These are phyloP conservation scores for Raddia guianensis DNA, from an alignment of 176 grass and related monocot species.

Conservation along the genomic window DNA sequence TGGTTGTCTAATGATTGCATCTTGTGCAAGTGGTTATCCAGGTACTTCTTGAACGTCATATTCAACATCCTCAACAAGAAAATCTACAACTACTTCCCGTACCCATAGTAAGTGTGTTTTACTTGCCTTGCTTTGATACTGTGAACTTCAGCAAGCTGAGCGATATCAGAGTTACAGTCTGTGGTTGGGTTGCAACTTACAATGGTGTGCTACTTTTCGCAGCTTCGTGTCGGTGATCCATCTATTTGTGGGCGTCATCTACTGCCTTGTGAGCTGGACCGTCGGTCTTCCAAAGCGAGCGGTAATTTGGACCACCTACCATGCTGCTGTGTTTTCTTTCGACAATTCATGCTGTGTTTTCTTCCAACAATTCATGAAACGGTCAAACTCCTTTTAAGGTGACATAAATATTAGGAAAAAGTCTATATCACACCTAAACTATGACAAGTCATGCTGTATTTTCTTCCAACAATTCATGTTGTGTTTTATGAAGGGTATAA, in stretches of 20 bases:
- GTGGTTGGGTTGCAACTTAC: background rate
- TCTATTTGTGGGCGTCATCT: constrained; percentile 70
- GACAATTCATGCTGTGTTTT: constrained; percentile 6
- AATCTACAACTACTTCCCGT: constrained; percentile 99
- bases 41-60: constrained; percentile 99
- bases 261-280: constrained; percentile 81
- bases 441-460: too few species aligned
- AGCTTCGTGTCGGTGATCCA: constrained; percentile 95
- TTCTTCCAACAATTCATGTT: too few species aligned
- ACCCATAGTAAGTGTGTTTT: constrained; percentile 80
- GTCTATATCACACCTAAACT: background rate
- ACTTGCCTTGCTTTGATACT: background rate
- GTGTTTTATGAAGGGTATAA: background rate
- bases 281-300: constrained; percentile 93
- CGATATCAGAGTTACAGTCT: background rate
- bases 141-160: background rate
- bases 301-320: constrained; percentile 50
- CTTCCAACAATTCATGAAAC: background rate
- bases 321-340: constrained; percentile 1
- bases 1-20: constrained; percentile 21
- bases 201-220: background rate
- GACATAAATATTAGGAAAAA: background rate
- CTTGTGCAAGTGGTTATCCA: constrained; percentile 38
- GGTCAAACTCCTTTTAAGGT: background rate
- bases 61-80: constrained; percentile 99